Conservation (phyloP, 2,329 filamentous ascomycete genomes). For the Erysiphe pulchra region DNA sequence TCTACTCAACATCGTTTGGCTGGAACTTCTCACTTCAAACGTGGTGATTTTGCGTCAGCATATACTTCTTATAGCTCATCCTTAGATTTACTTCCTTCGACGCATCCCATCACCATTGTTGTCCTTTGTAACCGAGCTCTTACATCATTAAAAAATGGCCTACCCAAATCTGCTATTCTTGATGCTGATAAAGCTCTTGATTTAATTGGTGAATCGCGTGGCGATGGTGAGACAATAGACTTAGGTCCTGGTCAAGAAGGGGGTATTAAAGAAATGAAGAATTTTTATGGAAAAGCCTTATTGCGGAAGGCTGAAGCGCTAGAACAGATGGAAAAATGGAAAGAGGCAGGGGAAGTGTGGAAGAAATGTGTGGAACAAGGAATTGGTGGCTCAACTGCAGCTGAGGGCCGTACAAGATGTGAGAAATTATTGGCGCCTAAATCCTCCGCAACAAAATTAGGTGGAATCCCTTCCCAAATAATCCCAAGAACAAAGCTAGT, state of each 20-base stretch:
- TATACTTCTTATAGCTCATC: slow-evolving; percentile 63
- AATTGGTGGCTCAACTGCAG: slow-evolving; percentile 61
- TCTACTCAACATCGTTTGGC: slow-evolving; percentile 57
- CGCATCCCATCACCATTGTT: slow-evolving; percentile 68
- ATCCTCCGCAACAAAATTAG: slow-evolving; percentile 18
- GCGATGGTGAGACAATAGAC: slow-evolving; percentile 56
- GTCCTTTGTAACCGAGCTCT: slow-evolving; percentile 77
- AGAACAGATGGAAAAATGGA: slow-evolving; percentile 88
- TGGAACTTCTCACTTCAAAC: slow-evolving; percentile 77
- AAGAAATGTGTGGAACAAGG: slow-evolving; percentile 58
- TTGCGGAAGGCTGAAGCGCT: slow-evolving; percentile 88
- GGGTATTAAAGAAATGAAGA: slow-evolving; percentile 60
- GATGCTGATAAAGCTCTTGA: slow-evolving; percentile 62
- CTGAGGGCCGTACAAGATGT: slow-evolving; percentile 68
- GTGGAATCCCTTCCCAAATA: slow-evolving; percentile 17
- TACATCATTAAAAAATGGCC: slow-evolving; percentile 74
- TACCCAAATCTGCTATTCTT: slow-evolving; percentile 61
- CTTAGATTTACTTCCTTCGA: slow-evolving; percentile 43
- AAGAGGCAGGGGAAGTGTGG: slow-evolving; percentile 61
- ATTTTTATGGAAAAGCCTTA: slow-evolving; percentile 79
- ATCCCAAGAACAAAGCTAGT: slow-evolving; percentile 12
- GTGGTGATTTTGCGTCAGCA: slow-evolving; percentile 72
- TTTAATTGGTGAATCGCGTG: slow-evolving; percentile 55
- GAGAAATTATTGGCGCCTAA: slow-evolving; percentile 64
- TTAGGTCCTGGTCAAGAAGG: slow-evolving; percentile 32